phyloP scores from a whole-genome alignment of 2,329 filamentous ascomycete genomes.

The Aspergillus neotritici region DNA sequence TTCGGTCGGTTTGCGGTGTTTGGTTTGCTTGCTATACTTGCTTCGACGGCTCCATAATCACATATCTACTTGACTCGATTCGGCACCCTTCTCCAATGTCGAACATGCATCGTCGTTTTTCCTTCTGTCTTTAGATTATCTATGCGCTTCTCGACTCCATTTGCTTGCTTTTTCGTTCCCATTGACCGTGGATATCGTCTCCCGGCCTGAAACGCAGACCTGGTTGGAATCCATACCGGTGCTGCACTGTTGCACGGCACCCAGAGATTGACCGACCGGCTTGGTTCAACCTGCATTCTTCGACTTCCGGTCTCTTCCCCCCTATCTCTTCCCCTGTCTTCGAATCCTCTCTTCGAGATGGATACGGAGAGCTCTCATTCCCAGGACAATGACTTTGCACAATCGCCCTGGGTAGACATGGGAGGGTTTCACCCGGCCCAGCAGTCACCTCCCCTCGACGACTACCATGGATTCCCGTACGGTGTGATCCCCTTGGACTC shows the following conservation, averaged over 20 bases:
- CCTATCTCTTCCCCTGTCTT: not conserved
- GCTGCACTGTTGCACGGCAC: too few relatives aligned
- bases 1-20: not conserved
- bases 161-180: slow-evolving; percentile 15
- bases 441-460: slow-evolving; percentile 61
- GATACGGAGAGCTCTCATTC: slow-evolving; percentile 41
- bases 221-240: too few relatives aligned
- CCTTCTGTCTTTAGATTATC: slow-evolving; percentile 38
- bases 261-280: slow-evolving; percentile 24
- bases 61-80: slow-evolving; percentile 14
- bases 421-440: slow-evolving; percentile 48
- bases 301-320: not conserved
- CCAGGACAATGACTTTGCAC: slow-evolving; percentile 41
- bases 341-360: slow-evolving; percentile 27
- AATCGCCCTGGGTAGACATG: slow-evolving; percentile 44
- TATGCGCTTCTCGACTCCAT: slow-evolving; percentile 3
- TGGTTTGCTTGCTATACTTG: not conserved
- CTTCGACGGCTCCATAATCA: slow-evolving; percentile 14
- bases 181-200: not conserved
- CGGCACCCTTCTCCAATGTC: slow-evolving; percentile 20
- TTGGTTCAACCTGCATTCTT: slow-evolving; percentile 5
- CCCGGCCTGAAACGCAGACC: too few relatives aligned
- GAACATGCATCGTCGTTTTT: slow-evolving; percentile 48
- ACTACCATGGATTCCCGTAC: slow-evolving; percentile 62
- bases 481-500: slow-evolving; percentile 56